Evolutionary conservation across 139 green algal species (phyloP), one percentile per base, ranked within the genome.

Genomic region (Mesostigma viride): DNA sequence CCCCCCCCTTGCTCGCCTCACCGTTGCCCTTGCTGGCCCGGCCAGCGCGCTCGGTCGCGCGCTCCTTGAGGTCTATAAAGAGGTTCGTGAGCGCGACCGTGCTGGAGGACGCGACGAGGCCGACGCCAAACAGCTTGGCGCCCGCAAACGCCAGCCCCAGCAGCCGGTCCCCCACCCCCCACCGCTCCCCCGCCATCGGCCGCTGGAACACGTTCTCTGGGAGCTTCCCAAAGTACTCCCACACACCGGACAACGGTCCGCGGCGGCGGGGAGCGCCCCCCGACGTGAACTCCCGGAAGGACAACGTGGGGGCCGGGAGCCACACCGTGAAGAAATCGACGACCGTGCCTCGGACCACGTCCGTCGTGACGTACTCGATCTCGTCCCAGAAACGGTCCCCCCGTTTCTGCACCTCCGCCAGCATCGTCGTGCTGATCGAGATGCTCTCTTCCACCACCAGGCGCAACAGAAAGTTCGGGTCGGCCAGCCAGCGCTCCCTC

Each of bases 321-420:
- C 70, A 76, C 4, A 76, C 70, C 3, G 70, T 75, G 57, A 76
- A 76, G 35, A 76, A 76, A 31, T 76, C 67, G n/a, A 76, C 70
- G 28, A 76, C 64, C 2, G 64, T 35, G 44, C 70, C 70, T 26
- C 70, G 45, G 24, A 35, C 28, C 24, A 62, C 66, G 35, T 76
- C 70, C 8, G 70, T 74, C 40, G 47, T 46, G 31, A 76, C 70
- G 45, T 76, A 76, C 67, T 76, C 64, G 11, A 76, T 30, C 70
- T 76, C 60, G n/a, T 6, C 60, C 70, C 70, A 76, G 63, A 76
- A 76, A 3, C 65, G 40, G 3, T 48, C 45, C 14, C 64, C 40
- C 6, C 70, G 48, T 32, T 74, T 73, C 70, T 76, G 40, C 5
- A 65, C 71, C 65, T 76, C 58, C 4, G 70, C 70, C 20, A 58